Base-by-base conservation (phyloP, 176 grass and related monocot genomes). In the Aechmea fasciata region DNA sequence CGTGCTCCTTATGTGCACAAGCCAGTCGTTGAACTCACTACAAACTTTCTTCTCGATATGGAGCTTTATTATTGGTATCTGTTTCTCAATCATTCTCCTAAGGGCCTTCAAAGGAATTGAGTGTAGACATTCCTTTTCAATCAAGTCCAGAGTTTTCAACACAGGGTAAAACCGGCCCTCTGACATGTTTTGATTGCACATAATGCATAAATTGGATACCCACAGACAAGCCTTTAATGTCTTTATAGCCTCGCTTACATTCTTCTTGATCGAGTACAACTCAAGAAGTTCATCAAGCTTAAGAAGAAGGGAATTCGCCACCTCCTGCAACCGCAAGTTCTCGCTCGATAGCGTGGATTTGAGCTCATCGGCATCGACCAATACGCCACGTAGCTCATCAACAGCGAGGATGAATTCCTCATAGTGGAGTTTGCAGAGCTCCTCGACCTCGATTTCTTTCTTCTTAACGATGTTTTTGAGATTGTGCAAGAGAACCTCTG, bases 401-500 rank as follows among this genome's bases (percentile, higher is more conserved):
- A 97, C 89, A 0, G 89, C 94, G 33, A 89, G 65, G 69, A 97
- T 97, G 84, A 97, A 97, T 10, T 92, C 89, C 85, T 90, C 94
- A 0, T 97, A 92, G 17, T 97, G 89, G 72, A 92, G 86, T 18
- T 74, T 83, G 52, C 94, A 97, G 5, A 90, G 71, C 74, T 92
- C 89, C 51, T 97, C 94, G 3, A 97, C 92, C 86, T 97, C 93
- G 13, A 84, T 77, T 64, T 97, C 89, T 23, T 97, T 97, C 59
- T 92, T 97, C 71, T 90, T 92, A 2, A 85, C 89, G 47, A 90
- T 87, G 63, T 72, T 85, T 78, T 74, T 75, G 14, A 97, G 83
- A 71, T 78, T 78, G 11, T 90, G 86, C 84, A 85, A 51, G 61
- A 97, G 84, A 25, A 77, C 81, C 48, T 97, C 93, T 11, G 93